These are phyloP conservation scores for Sordariomycetes sp. DNA, from an alignment of 2,329 filamentous ascomycete genomes.

Conservation along the genomic window DNA sequence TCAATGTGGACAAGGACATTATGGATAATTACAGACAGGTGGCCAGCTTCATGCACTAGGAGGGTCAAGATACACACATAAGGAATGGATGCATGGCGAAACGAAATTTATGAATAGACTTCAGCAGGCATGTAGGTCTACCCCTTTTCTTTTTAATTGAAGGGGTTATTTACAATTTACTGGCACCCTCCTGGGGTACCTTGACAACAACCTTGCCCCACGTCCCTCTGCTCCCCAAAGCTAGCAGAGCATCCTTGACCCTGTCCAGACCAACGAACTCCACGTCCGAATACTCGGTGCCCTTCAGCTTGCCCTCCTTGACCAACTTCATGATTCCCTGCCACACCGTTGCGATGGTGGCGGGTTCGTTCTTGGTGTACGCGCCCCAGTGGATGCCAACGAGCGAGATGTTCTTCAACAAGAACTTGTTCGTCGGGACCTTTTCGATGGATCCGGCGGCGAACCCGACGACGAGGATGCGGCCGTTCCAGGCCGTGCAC, in stretches of 20 bases:
- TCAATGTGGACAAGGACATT: slow-evolving; percentile 69
- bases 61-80: too few species aligned
- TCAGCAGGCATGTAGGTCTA: too few species aligned
- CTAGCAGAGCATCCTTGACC: slow-evolving; percentile 66
- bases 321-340: slow-evolving; percentile 72
- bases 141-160: too few species aligned
- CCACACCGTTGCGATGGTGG: slow-evolving; percentile 68
- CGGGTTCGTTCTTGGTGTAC: slow-evolving; percentile 65
- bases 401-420: slow-evolving; percentile 87
- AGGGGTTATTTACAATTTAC: slow-evolving; percentile 43
- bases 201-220: slow-evolving; percentile 97
- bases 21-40: slow-evolving; percentile 45
- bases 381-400: slow-evolving; percentile 90
- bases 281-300: slow-evolving; percentile 74
- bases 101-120: too few species aligned
- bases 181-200: slow-evolving; percentile 58
- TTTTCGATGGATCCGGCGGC: slow-evolving; percentile 72
- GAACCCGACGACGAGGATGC: slow-evolving; percentile 82
- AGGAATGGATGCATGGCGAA: too few species aligned
- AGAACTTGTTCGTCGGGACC: slow-evolving; percentile 82
- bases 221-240: slow-evolving; percentile 70
- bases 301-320: slow-evolving; percentile 65
- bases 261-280: slow-evolving; percentile 76
- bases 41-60: slow-evolving; percentile 3
- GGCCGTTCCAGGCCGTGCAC: slow-evolving; percentile 88